Base-by-base conservation (phyloP, 352 stramenopile species). In the Heterotrichella gracilis region DNA sequence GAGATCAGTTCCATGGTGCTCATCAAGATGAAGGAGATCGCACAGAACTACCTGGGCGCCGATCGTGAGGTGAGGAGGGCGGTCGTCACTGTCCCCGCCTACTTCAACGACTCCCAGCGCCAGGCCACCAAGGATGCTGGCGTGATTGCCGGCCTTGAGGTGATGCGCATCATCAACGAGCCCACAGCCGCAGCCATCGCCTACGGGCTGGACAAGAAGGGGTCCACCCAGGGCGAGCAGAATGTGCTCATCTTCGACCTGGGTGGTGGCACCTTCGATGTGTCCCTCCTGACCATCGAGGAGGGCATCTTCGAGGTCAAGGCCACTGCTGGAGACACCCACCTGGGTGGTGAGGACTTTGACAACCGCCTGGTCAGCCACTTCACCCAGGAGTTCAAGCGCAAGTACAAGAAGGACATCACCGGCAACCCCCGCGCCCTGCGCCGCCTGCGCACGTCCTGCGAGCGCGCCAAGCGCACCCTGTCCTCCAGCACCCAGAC, bases 271-370 rank as follows among this genome's bases (percentile, higher is more conserved):
- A 96, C 90, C 32, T 97, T 98, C 73, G 91, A 98, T 88, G 90
- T 98, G 22, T 94, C 85, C 25, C 92, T 97, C 70, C 78, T 97
- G 20, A 94, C 82, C 70, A 90, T 94, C 70, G 89, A 96, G 78
- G 90, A 96, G 77, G 90, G 90, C 17, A 88, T 96, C 69, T 96
- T 97, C 74, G 88, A 97, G 79, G 83, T 97, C 22, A 86, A 95
- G 70, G 88, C 86, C 70, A 95, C 88, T 39, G 85, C 80, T 25
- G 89, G 90, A 74, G 93, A 96, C 75, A 93, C 93, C n/a, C 39
- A 68, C 23, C 24, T 80, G 1, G 75, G 75, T 21, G 75, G 75
- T 25, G 76, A 79, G 41, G 76, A 80, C 25, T 74, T 79, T 24
- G 75, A 79, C 69, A 85, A 96, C 77, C 77, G 82, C 72, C 74